A percentile compares a stretch with the other conserved stretches of the same genome.
phyloP scores from a whole-genome alignment of 31 red algal genomes.

The Asparagopsis taxiformis region DNA sequence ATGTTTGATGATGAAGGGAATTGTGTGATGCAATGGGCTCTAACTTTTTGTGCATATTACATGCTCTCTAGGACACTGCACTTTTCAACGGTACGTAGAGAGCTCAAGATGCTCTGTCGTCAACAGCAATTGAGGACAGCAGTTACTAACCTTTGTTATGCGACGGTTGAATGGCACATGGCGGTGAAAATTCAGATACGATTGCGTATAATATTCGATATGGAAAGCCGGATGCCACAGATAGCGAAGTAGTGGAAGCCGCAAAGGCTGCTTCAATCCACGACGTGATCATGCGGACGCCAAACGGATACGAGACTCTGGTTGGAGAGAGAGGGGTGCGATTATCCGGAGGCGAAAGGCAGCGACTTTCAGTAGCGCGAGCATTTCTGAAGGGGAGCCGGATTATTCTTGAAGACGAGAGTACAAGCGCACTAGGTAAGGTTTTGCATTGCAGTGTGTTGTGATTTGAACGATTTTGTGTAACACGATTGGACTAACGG shows the following conservation, averaged over 20 bases:
- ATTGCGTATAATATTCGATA: constrained; percentile 95
- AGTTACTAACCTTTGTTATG: not conserved
- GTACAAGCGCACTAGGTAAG: constrained; percentile 87
- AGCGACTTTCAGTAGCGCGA: constrained; percentile 95
- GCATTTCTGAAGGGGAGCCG: constrained; percentile 86
- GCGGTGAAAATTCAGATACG: constrained; percentile 45
- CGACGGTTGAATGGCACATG: not conserved
- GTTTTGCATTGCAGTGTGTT: not conserved
- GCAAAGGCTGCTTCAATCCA: constrained; percentile 81
- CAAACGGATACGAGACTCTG: constrained; percentile 81
- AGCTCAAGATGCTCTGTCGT: not conserved
- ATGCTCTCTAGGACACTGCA: constrained; percentile 87
- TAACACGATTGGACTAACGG: not conserved
- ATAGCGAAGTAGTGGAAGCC: constrained; percentile 85
- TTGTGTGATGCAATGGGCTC: constrained; percentile 9
- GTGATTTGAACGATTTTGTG: constrained; percentile 6
- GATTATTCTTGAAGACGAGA: constrained; percentile 87
- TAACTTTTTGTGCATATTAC: too few relatives aligned
- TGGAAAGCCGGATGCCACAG: constrained; percentile 67
- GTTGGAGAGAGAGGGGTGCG: constrained; percentile 92
- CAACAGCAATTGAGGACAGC: not conserved
- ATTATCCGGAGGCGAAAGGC: constrained; percentile 92
- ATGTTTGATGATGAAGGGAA: not conserved
- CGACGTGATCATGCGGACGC: constrained; percentile 82
- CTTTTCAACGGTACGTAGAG: constrained; percentile 73